Evolutionary conservation across 2,329 filamentous ascomycete genomes (phyloP).

Genomic region (Nemania sp.): DNA sequence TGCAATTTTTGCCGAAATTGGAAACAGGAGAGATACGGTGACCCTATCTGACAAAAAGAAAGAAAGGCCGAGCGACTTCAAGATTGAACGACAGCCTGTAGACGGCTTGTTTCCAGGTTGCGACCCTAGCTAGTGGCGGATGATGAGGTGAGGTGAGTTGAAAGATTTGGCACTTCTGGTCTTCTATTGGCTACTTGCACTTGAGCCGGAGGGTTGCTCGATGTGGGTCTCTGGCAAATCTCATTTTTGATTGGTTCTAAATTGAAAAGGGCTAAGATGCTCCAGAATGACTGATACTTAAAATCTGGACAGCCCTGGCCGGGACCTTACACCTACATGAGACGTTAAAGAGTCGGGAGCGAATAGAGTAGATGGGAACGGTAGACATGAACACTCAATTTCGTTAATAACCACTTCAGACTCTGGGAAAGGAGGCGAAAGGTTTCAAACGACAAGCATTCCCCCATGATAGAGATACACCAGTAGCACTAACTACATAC

Average conservation of each 20-base stretch:
- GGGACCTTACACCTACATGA: conserved; percentile 1
- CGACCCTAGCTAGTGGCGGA: conserved; percentile 38
- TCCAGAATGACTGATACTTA: conserved; percentile 17
- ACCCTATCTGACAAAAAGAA: conserved; percentile 29
- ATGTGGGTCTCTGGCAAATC: conserved; percentile 28
- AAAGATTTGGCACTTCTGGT: conserved; percentile 31
- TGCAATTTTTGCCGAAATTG: conserved; percentile 32
- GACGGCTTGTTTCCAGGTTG: conserved; percentile 35
- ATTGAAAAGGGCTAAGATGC: conserved; percentile 27
- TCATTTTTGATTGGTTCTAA: conserved; percentile 37
- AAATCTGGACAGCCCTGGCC: not conserved
- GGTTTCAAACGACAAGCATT: conserved; percentile 4
- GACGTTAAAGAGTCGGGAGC: not conserved
- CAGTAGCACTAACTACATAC: conserved; percentile 2
- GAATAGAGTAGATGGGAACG: conserved; percentile 10
- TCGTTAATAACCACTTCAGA: conserved; percentile 1
- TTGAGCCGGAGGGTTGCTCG: conserved; percentile 30
- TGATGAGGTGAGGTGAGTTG: conserved; percentile 36
- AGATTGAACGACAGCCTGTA: conserved; percentile 38
- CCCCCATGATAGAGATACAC: conserved; percentile 6
- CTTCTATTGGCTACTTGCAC: conserved; percentile 28
- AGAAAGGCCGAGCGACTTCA: conserved; percentile 28
- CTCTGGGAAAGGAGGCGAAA: conserved; percentile 10
- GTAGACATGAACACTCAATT: conserved; percentile 3
- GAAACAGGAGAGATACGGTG: conserved; percentile 27